Evolutionary conservation across 164 flowering plant species (phyloP).

Genomic region (Pachysandra terminalis): DNA sequence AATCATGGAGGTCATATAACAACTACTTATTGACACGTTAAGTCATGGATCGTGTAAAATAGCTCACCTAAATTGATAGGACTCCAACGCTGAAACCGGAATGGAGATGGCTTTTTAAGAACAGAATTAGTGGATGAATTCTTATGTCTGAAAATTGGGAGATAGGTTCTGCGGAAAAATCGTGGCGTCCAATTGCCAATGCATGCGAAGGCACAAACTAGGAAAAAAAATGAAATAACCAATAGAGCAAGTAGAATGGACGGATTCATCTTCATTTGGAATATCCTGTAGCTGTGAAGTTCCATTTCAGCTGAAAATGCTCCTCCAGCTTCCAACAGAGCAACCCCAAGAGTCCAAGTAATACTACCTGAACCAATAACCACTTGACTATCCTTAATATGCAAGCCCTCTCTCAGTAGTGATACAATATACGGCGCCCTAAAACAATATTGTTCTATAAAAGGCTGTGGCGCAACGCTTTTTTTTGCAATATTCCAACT

Average conservation of each 20-base stretch:
- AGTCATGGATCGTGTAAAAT: not conserved
- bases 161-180: constrained; percentile 53
- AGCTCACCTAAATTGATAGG: constrained; percentile 74
- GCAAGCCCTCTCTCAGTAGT: constrained; percentile 86
- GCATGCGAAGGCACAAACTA: constrained; percentile 61
- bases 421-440: constrained; percentile 89
- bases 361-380: constrained; percentile 90
- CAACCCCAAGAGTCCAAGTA: constrained; percentile 98
- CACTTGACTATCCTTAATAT: constrained; percentile 66
- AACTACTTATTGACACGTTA: no score
- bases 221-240: constrained; percentile 44
- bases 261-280: constrained; percentile 58
- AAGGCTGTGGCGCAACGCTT: constrained; percentile 93
- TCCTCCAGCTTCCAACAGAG: constrained; percentile 78
- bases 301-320: constrained; percentile 40
- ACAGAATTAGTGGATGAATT: constrained; percentile 52
- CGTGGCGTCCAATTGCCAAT: constrained; percentile 59
- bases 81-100: constrained; percentile 83
- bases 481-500: constrained; percentile 74
- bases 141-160: constrained; percentile 73
- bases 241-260: constrained; percentile 42
- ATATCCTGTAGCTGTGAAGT: constrained; percentile 38
- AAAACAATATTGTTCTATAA: constrained; percentile 94
- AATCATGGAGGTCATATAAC: no score
- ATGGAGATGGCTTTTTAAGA: constrained; percentile 67